Base-by-base conservation (phyloP, 352 stramenopile genomes). In the Saprolegnia parasitica region DNA sequence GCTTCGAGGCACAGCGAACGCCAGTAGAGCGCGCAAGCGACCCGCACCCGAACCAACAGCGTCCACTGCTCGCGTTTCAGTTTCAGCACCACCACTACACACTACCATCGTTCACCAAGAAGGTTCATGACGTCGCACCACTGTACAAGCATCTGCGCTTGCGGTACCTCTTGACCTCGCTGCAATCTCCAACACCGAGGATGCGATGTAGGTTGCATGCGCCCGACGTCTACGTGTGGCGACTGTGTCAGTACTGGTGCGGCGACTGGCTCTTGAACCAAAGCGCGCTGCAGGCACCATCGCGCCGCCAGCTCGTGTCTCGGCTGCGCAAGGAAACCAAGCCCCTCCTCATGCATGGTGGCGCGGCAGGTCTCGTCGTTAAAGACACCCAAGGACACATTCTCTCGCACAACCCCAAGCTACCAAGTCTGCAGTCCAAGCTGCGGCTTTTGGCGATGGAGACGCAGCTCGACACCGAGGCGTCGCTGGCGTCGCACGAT, bases 251-350 rank as follows among this genome's bases (percentile, higher is more conserved):
- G 40, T 56, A 40, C 18, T 67, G 58, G 58, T 67, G 37, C 16
- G 58, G 58, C 35, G 58, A 67, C 58, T 67, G 58, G 58, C 18
- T 67, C 11, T 0, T 67, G 6, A 56, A 67, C 29, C 58, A 67
- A 40, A 42, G 37, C 3, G 16, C 35, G 20, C n/a, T 67, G 20
- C 35, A 20, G 23, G 37, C 39, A 8, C 9, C 8, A 20, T 37
- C 16, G 2, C 35, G 40, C 11, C 8, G 20, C 9, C 6, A 24
- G 15, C 58, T 67, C 23, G 9, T 29, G 10, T 21, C n/a, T 13
- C 20, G 29, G 26, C 26, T 67, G 18, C 42, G 42, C 42, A 49
- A 67, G 35, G 16, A 56, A 55, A 56, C 58, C 26, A 39, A 23
- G 11, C 21, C 35, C 6, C 4, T 23, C 50, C 10, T 49, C 3